These are phyloP conservation scores for Xerocomellus amylosporus DNA, from an alignment of 768 basidiomycete genomes.

Conservation along the genomic window DNA sequence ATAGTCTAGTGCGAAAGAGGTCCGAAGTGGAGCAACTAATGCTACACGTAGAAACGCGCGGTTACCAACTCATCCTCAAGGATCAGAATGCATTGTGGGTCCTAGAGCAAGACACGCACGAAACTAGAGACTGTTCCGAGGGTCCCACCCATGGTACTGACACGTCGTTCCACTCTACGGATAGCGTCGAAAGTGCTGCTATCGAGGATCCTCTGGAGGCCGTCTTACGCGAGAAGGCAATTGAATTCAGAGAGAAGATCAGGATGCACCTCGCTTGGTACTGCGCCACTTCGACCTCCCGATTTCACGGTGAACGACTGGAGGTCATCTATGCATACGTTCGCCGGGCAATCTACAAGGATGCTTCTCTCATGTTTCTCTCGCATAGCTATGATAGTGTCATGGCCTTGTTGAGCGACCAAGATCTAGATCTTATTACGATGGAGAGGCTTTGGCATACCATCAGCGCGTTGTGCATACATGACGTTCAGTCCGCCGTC, in stretches of 20 bases:
- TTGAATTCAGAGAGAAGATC: constrained; percentile 33
- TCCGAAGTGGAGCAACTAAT: constrained; percentile 32
- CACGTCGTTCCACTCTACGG: constrained; percentile 9
- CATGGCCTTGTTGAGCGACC: constrained; percentile 29
- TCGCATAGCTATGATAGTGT: constrained; percentile 35
- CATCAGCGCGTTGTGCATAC: constrained; percentile 26
- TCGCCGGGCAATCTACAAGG: constrained; percentile 37
- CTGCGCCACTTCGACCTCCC: constrained; percentile 31
- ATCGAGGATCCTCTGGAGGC: constrained; percentile 35
- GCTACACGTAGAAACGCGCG: constrained; percentile 32
- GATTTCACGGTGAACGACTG: constrained; percentile 34
- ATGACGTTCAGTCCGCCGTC: constrained; percentile 29
- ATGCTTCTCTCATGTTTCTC: constrained; percentile 37
- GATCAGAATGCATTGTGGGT: constrained; percentile 39
- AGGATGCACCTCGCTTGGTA: constrained; percentile 34
- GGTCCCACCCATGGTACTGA: constrained; percentile 6
- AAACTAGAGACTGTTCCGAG: constrained; percentile 23
- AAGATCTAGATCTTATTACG: constrained; percentile 29
- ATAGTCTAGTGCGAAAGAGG: constrained; percentile 32
- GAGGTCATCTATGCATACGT: constrained; percentile 36
- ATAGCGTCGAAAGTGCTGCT: not conserved
- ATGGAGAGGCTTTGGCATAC: constrained; percentile 36
- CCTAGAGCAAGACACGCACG: constrained; percentile 23
- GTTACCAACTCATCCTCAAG: constrained; percentile 35
- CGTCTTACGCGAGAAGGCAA: constrained; percentile 33